Base-by-base conservation (phyloP, 2,329 filamentous ascomycete species). In the Ceratocystis alfenasii region DNA sequence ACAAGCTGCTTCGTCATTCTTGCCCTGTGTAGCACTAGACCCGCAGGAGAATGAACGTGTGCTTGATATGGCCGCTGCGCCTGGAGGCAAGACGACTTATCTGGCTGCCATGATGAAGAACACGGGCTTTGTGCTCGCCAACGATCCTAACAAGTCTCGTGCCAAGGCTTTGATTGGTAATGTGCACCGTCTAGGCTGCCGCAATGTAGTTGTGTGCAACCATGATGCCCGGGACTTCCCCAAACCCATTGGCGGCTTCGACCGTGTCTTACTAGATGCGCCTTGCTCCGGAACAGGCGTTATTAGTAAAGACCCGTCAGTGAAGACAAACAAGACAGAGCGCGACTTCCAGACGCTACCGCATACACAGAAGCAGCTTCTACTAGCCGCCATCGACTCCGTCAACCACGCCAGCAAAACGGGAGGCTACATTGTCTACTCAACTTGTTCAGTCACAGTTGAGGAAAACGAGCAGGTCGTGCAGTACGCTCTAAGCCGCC, bases 261-360 rank as follows among this genome's bases (percentile, higher is more conserved):
- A 99, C 75, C 85, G 94, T 69, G 90, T 99, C 5, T 79, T 97
- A 59, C 88, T 97, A 67, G 92, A 99, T 77, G 92, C 91, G 0
- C 94, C 94, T 3, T 97, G 94, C 78, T 95, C 92, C 2, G 93
- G 94, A 71, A 99, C 94, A 0, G 94, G 94, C 72, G 94, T 99
- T 73, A 99, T 99, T 70, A 88, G 91, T 69, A 99, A 99, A 79
- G 94, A 99, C 76, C 85, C 93, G 41, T 90, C 88, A 70, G 91
- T 99, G 71, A 99, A 99, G 82, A 97, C 93, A 28, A 97, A 96
- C 80, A 97, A 97, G 81, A 95, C 89, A 10, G 90, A 95, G 74
- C 87, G 87, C 70, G 94, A 99, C 76, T 99, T 99, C 79, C 84
- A 96, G 75, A 85, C 88, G 72, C 84, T 99, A 64, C 92, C 94